These are phyloP conservation scores for Calycina marina DNA, from an alignment of 2,329 filamentous ascomycete species.

Conservation along the genomic window DNA sequence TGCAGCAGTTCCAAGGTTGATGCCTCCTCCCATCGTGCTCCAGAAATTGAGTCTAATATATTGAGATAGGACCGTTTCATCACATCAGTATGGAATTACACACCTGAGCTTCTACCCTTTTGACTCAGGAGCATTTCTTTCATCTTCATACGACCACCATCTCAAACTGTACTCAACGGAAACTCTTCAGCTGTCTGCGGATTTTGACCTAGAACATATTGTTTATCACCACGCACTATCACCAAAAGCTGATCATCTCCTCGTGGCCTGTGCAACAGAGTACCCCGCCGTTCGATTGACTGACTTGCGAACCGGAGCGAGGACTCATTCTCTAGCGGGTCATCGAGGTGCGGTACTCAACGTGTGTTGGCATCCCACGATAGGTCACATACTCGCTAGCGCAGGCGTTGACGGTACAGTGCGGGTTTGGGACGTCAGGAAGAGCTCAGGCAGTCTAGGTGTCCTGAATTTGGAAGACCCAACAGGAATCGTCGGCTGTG, in stretches of 20 bases:
- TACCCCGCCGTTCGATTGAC: slow-evolving; percentile 73
- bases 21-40: too few species aligned
- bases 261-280: slow-evolving; percentile 81
- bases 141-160: slow-evolving; percentile 63
- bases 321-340: slow-evolving; percentile 55
- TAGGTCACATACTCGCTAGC: slow-evolving; percentile 68
- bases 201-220: slow-evolving; percentile 53
- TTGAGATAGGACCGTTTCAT: slow-evolving; percentile 16
- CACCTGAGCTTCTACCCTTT: slow-evolving; percentile 68
- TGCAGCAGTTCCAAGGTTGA: slow-evolving; percentile 32
- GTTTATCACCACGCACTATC: slow-evolving; percentile 70
- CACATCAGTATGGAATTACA: slow-evolving; percentile 58
- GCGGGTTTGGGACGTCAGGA: slow-evolving; percentile 75
- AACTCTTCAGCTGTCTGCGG: slow-evolving; percentile 42
- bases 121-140: slow-evolving; percentile 60
- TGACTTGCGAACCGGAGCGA: slow-evolving; percentile 70
- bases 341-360: slow-evolving; percentile 54
- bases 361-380: slow-evolving; percentile 67
- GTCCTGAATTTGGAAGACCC: slow-evolving; percentile 75
- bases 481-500: slow-evolving; percentile 42
- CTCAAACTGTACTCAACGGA: slow-evolving; percentile 62
- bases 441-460: slow-evolving; percentile 61
- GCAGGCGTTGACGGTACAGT: slow-evolving; percentile 75
- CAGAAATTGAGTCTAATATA: slow-evolving; percentile 1
- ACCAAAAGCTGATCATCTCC: slow-evolving; percentile 52